phyloP scores from a whole-genome alignment of 106 monocot species.

The Allium sativum region DNA sequence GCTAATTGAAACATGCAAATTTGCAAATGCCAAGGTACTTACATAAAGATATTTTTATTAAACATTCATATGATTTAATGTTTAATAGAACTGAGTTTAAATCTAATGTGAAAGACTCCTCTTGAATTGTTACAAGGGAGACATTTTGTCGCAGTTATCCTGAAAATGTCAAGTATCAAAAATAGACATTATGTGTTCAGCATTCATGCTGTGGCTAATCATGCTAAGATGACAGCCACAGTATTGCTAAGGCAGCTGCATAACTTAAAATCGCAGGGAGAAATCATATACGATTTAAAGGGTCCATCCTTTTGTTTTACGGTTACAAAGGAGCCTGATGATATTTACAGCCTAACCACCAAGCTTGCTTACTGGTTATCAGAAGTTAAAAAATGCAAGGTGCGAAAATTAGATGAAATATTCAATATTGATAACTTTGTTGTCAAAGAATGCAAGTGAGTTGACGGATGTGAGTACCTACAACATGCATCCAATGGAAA shows the following conservation, averaged over 20 bases:
- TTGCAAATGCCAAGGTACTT: no score
- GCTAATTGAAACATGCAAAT: no score
- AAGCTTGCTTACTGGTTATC: constrained; percentile 52
- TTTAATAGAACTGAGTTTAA: no score
- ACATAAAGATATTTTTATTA: no score
- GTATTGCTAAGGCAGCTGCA: constrained; percentile 55
- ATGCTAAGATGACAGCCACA: constrained; percentile 11
- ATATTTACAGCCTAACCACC: constrained; percentile 49
- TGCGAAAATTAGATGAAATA: constrained; percentile 81
- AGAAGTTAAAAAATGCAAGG: constrained; percentile 69
- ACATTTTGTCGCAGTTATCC: no score
- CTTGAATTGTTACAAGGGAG: no score
- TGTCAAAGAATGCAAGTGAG: constrained; percentile 52
- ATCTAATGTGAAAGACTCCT: no score
- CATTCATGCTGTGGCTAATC: constrained; percentile 65
- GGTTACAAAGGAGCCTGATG: constrained; percentile 60
- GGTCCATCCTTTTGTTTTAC: constrained; percentile 72
- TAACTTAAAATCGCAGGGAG: constrained; percentile 66
- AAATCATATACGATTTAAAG: constrained; percentile 82
- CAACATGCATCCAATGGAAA: constrained; percentile 61
- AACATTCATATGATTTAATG: no score
- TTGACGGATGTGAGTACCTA: constrained; percentile 68
- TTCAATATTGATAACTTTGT: constrained; percentile 58
- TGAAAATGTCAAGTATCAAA: constrained; percentile 54
- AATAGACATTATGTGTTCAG: constrained; percentile 75